A percentile compares a stretch with the other conserved stretches of the same genome.
Conservation (phyloP, 2,329 filamentous ascomycete species). For the Ophiostoma sp. region DNA sequence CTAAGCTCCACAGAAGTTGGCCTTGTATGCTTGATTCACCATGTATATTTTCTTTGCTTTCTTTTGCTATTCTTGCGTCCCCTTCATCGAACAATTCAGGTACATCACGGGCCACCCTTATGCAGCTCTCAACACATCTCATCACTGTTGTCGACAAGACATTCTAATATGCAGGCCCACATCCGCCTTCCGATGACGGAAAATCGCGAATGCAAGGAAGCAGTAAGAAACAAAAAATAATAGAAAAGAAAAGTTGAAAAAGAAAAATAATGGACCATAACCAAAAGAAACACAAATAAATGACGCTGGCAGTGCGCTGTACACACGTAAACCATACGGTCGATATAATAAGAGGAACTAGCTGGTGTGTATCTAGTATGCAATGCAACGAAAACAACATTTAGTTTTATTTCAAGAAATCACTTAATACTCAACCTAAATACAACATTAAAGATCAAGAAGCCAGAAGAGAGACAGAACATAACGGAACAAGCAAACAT, state of each 20-base stretch:
- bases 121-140: neutral
- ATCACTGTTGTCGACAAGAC: neutral
- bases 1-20: neutral
- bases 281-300: neutral
- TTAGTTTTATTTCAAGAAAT: neutral
- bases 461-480: neutral
- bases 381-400: neutral
- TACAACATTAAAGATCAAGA: neutral
- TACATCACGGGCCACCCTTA: neutral
- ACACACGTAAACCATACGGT: neutral
- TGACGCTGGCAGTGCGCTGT: neutral
- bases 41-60: neutral
- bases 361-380: neutral
- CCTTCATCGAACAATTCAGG: neutral
- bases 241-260: neutral
- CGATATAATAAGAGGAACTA: neutral
- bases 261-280: too few relatives aligned
- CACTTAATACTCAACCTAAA: neutral
- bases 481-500: neutral
- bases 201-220: neutral
- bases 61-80: neutral
- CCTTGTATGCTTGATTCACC: neutral
- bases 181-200: neutral
- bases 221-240: neutral
- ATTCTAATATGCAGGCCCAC: neutral